Percentiles rank a stretch among this genome's conserved stretches.
Evolutionary conservation across 768 basidiomycete species (phyloP).

Genomic region (Strobilomyces dryophilus): DNA sequence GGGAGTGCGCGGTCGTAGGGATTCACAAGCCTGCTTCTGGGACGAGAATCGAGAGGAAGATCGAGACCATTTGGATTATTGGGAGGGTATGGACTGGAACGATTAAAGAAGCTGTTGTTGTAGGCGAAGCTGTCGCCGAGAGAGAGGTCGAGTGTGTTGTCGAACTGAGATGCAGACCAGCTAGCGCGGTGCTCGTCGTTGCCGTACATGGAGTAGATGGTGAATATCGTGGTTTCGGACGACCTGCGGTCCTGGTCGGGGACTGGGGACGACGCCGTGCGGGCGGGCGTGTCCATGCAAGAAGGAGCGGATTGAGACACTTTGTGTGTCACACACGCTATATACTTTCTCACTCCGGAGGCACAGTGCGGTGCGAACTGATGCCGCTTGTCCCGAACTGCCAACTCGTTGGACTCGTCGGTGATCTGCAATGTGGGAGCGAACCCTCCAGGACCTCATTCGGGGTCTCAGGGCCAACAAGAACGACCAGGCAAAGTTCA

Average conservation of each 20-base stretch:
- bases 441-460: constrained; percentile 92
- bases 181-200: constrained; percentile 47
- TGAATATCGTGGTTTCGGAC: constrained; percentile 73
- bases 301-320: not conserved
- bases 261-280: constrained; percentile 30
- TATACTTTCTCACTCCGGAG: too few relatives aligned
- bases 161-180: constrained; percentile 43
- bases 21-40: constrained; percentile 18
- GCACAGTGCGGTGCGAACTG: too few relatives aligned
- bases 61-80: constrained; percentile 29
- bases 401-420: not conserved
- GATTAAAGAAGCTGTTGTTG: constrained; percentile 30
- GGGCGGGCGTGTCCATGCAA: constrained; percentile 39
- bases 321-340: too few relatives aligned
- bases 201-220: constrained; percentile 86
- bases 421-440: constrained; percentile 76
- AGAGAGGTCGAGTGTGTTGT: constrained; percentile 34
- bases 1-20: constrained; percentile 22
- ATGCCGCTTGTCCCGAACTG: not conserved
- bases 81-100: constrained; percentile 12
- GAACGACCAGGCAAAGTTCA: constrained; percentile 88
- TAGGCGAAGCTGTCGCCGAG: constrained; percentile 33
- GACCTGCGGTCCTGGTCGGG: constrained; percentile 45
- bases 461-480: constrained; percentile 95
- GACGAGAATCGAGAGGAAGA: constrained; percentile 23